Percentiles rank a stretch among this genome's conserved stretches.
Evolutionary conservation across 2,329 filamentous ascomycete species (phyloP).

Genomic region (Alternaria sp.): DNA sequence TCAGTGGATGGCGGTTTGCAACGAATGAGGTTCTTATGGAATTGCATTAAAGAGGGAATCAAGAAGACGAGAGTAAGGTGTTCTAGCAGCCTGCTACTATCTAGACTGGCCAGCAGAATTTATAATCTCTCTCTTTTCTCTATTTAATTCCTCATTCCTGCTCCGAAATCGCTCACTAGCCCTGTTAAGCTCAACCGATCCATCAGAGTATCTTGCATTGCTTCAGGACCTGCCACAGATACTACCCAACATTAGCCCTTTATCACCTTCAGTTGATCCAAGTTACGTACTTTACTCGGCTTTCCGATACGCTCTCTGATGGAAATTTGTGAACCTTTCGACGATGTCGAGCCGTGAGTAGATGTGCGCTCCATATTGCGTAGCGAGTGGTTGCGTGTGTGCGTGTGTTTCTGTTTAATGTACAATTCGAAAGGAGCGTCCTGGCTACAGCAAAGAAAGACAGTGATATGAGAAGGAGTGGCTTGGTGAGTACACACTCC

Average conservation of each 20-base stretch:
- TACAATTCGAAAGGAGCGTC: background rate
- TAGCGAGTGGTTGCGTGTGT: background rate
- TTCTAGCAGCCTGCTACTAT: background rate
- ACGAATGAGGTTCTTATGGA: constrained; percentile 37
- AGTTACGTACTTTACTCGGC: constrained; percentile 5
- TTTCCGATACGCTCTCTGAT: constrained; percentile 6
- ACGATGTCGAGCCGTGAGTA: background rate
- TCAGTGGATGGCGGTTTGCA: constrained; percentile 35
- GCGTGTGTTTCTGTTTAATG: background rate
- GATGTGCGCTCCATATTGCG: background rate
- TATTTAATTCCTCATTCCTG: background rate
- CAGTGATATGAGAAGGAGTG: background rate
- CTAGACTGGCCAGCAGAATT: background rate
- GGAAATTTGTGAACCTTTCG: background rate
- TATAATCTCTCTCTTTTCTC: background rate
- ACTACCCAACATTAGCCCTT: background rate
- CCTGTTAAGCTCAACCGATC: background rate
- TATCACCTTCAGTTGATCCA: background rate
- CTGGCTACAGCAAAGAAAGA: background rate
- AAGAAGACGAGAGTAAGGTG: background rate
- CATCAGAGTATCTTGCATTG: constrained; percentile 9
- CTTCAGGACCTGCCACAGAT: constrained; percentile 6
- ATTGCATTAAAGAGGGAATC: constrained; percentile 18
- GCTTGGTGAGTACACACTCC: background rate
- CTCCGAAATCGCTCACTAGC: background rate